A percentile compares a stretch with the other conserved stretches of the same genome.
phyloP scores from a whole-genome alignment of 305 asterid species.

The Salvia sclarea region DNA sequence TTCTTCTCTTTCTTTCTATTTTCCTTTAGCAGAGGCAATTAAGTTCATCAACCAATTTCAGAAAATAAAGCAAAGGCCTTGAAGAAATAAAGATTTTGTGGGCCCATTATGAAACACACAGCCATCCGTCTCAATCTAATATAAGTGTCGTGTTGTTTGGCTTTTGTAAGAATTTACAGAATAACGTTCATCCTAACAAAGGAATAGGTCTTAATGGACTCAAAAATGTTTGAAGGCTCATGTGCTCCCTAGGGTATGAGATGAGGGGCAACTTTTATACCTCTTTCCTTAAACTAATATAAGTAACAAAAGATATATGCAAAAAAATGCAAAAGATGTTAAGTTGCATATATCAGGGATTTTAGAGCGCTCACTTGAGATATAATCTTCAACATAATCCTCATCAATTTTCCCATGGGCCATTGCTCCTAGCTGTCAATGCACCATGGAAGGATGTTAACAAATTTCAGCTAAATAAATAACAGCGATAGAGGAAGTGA shows the following conservation, averaged over 20 bases:
- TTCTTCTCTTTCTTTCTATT: not conserved
- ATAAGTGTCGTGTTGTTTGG: not conserved
- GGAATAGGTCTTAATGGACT: not conserved
- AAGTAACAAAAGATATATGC: not conserved
- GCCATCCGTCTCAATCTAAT: not conserved
- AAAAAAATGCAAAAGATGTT: not conserved
- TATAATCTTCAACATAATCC: conserved; percentile 73
- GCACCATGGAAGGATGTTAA: conserved; percentile 19
- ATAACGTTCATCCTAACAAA: not conserved
- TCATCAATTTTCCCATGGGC: conserved; percentile 85
- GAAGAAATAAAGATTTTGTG: not conserved
- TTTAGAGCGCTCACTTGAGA: conserved; percentile 60
- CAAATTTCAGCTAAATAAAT: conserved; percentile 14
- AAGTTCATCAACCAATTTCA: not conserved
- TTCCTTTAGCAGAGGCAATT: not conserved
- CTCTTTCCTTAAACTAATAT: not conserved
- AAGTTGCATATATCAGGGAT: not conserved
- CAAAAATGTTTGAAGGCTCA: not conserved
- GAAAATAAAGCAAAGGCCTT: not conserved
- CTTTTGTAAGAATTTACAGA: not conserved
- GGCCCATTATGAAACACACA: not conserved
- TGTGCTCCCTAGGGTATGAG: not conserved
- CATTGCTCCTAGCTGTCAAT: conserved; percentile 90
- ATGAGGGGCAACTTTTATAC: not conserved
- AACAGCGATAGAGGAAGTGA: not conserved